Percentiles rank a stretch among this genome's conserved stretches.
Evolutionary conservation across 2,329 filamentous ascomycete genomes (phyloP).

Genomic region (Hymenoscyphus repandus): DNA sequence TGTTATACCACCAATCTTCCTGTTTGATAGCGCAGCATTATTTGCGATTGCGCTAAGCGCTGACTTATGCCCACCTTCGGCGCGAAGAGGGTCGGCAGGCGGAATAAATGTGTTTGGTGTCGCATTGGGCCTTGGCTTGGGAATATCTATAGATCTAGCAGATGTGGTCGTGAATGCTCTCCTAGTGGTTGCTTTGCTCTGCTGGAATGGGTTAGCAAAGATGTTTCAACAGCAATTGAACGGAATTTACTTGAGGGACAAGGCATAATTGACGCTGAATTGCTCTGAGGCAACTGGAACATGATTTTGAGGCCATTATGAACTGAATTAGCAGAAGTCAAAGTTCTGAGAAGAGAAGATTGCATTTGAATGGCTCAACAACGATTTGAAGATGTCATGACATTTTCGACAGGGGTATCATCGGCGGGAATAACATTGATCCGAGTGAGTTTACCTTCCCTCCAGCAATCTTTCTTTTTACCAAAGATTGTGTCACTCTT

Average conservation of each 20-base stretch:
- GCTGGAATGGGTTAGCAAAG: constrained; percentile 8
- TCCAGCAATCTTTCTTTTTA: no score
- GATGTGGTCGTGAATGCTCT: constrained; percentile 22
- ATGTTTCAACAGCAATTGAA: not conserved
- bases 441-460: no score
- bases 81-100: constrained; percentile 11
- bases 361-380: not conserved
- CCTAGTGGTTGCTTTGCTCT: constrained; percentile 8
- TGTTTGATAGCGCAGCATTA: constrained; percentile 23
- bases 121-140: constrained; percentile 14
- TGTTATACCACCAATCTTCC: constrained; percentile 30
- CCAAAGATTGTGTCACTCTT: no score
- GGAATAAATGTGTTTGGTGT: constrained; percentile 18
- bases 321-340: not conserved
- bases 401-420: not conserved
- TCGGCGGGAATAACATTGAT: not conserved
- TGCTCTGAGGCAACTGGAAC: constrained; percentile 26
- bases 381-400: not conserved
- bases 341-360: not conserved
- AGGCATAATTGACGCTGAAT: constrained; percentile 20
- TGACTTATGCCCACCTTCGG: constrained; percentile 8
- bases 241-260: constrained; percentile 14
- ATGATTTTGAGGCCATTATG: constrained; percentile 25
- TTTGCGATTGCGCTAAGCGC: constrained; percentile 12
- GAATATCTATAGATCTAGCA: constrained; percentile 23